These are phyloP conservation scores for Domatiomyces catenatus DNA, from an alignment of 2,329 filamentous ascomycete species.

Conservation along the genomic window DNA sequence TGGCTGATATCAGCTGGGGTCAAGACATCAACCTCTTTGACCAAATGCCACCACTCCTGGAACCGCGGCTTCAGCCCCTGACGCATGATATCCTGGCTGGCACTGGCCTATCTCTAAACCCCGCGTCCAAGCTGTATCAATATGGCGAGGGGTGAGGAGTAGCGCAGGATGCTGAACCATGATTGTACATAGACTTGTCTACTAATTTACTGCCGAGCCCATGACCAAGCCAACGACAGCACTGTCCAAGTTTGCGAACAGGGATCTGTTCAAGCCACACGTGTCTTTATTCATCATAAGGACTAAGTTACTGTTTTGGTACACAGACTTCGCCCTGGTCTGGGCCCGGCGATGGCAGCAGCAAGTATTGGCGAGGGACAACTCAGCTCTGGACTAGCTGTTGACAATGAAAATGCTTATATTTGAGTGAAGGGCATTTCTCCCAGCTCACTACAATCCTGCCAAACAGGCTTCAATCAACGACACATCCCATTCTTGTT, in stretches of 20 bases:
- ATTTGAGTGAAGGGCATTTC: conserved; percentile 29
- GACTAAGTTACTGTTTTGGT: conserved; percentile 21
- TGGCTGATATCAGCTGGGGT: too few species aligned
- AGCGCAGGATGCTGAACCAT: too few species aligned
- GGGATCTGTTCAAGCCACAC: conserved; percentile 21
- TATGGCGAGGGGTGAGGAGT: too few species aligned
- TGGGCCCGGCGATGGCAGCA: conserved; percentile 19
- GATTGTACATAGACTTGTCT: too few species aligned
- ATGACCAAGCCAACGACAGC: conserved; percentile 24
- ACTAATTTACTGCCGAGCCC: conserved; percentile 14
- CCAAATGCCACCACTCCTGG: too few species aligned
- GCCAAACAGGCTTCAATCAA: too few species aligned
- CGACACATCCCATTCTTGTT: conserved; percentile 31
- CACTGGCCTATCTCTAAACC: background rate
- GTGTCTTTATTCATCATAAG: conserved; percentile 28
- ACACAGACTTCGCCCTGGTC: conserved; percentile 22
- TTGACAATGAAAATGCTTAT: conserved; percentile 30
- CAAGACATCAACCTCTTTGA: too few species aligned
- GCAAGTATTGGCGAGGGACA: conserved; percentile 20
- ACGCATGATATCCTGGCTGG: background rate
- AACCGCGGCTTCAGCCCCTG: background rate
- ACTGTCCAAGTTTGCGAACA: conserved; percentile 26
- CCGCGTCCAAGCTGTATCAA: background rate
- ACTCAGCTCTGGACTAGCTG: conserved; percentile 24
- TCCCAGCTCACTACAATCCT: conserved; percentile 28